Base-by-base conservation (phyloP, 805 yeast genomes). In the Kuraishia floccosa region DNA sequence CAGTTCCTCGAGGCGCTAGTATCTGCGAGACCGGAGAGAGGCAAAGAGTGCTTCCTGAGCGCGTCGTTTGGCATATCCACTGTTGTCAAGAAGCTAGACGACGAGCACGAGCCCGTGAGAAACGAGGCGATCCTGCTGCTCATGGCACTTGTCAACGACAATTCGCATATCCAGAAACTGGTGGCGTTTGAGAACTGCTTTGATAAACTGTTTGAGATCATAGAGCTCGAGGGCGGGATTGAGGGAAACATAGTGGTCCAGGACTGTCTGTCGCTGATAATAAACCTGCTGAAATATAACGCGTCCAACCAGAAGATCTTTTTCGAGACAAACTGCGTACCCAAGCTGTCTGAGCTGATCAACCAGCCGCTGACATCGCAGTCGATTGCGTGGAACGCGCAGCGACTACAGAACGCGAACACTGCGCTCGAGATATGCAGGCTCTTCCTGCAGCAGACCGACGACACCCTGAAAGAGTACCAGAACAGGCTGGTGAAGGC, bases 111-210 rank as follows among this genome's bases (percentile, higher is more conserved):
- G 38, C 94, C 93, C 12, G 72, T 91, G 6, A 65, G 97, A 43
- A 87, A 89, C 50, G 94, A 91, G 53, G 74, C 91, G 3, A 76
- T 89, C 23, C 54, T 89, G 31, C 58, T 93, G n/a, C 59, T 93
- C 30, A 77, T 81, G 76, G 78, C 86, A 8, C 63, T 91, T 3
- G 93, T 76, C 9, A 76, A 77, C 42, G 79, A 82, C 36, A 83
- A 85, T 43, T 72, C 76, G 36, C 89, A 84, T 50, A 76, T 89
- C 20, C 98, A 91, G 50, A 87, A 86, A 46, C 58, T 91, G 13
- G 93, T 93, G 7, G 98, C 94, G 0, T 91, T 91, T 48, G 96
- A 91, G 49, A 87, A 84, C 41, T 79, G 93, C 0, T 87, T 91
- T 47, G 96, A 85, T 38, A 72, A 66, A 37, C 54, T 86, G 9